Evolutionary conservation across 129 eudicot species (phyloP), one percentile per base, ranked within the genome.

Genomic region (Calendula officinalis): DNA sequence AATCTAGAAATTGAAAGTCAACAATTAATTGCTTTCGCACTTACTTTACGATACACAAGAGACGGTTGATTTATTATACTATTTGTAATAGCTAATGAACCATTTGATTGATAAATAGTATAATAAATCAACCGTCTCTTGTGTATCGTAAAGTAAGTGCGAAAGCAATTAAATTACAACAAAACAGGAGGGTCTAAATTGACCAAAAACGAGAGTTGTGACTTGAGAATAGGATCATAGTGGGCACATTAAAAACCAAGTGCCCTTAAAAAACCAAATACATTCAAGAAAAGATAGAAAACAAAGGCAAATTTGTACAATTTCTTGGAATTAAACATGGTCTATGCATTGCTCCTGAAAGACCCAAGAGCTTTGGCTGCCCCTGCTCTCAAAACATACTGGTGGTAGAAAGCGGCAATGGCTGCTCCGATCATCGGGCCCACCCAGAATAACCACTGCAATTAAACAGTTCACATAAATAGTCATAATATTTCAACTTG

Each of bases 381-480:
- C 34, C 48, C 60, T 37, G 71, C 71, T 37, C 71, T 70, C 37
- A 37, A 35, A 12, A 71, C 68, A 7, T 12, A 71, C 64, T 61
- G 69, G 69, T 71, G 77, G 64, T 71, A 71, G 62, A 71, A 62
- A 36, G 77, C 70, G 2, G 77, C 77, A 22, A 71, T 71, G 44
- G 69, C 70, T 1, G 77, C 77, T 43, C 77, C 77, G 62, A 71
- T 71, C 69, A 62, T 51, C 38, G 77, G 77, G 32, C 70, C 77
- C 36, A 59, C 75, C 75, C 75, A 70, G 67, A 70, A 70, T 59
- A 70, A 16, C 75, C 75, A 69, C 75, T 70, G 42, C 57, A 70
- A n/a, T n/a, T n/a, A n/a, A 38, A 44, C 27, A 33, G 30, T 45
- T 51, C 46, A 41, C 46, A 41, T 5, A 40, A n/a, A 22, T 22